phyloP scores from a whole-genome alignment of 2,329 filamentous ascomycete species.

The Pseudodiploospora longispora region DNA sequence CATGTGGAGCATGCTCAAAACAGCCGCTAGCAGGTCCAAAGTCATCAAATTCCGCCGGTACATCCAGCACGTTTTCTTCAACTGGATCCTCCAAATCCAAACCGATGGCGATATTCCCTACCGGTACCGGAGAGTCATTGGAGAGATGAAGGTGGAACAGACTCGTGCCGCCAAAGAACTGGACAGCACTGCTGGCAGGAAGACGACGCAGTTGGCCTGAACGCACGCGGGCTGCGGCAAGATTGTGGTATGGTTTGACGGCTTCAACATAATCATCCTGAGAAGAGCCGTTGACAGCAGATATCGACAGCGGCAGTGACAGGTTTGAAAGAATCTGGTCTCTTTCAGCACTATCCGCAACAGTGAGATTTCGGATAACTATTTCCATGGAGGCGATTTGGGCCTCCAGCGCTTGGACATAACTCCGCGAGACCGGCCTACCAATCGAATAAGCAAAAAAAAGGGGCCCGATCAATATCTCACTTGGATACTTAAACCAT shows the following conservation, averaged over 20 bases:
- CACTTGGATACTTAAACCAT: too few species aligned
- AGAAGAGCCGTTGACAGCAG: constrained; percentile 10
- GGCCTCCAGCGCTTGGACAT: constrained; percentile 39
- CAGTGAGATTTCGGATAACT: constrained; percentile 35
- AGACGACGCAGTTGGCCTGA: constrained; percentile 31
- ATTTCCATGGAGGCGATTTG: constrained; percentile 37
- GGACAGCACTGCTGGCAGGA: constrained; percentile 30
- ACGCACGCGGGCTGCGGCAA: constrained; percentile 23
- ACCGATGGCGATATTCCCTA: constrained; percentile 7
- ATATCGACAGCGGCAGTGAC: constrained; percentile 24
- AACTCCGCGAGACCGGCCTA: constrained; percentile 36
- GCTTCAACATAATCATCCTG: constrained; percentile 9
- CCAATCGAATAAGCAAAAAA: background rate
- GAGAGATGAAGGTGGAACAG: constrained; percentile 33
- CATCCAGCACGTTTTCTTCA: background rate
- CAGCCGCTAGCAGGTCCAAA: constrained; percentile 9
- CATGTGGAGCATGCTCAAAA: constrained; percentile 34
- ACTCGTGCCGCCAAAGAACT: constrained; percentile 42
- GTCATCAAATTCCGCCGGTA: constrained; percentile 8
- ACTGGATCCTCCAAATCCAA: background rate
- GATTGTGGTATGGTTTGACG: constrained; percentile 18
- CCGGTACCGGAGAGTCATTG: constrained; percentile 16
- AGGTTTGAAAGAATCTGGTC: constrained; percentile 33
- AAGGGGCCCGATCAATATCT: background rate
- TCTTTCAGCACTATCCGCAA: constrained; percentile 29